Base-by-base conservation (phyloP, 2,329 filamentous ascomycete species). In the Thielaviopsis musarum region DNA sequence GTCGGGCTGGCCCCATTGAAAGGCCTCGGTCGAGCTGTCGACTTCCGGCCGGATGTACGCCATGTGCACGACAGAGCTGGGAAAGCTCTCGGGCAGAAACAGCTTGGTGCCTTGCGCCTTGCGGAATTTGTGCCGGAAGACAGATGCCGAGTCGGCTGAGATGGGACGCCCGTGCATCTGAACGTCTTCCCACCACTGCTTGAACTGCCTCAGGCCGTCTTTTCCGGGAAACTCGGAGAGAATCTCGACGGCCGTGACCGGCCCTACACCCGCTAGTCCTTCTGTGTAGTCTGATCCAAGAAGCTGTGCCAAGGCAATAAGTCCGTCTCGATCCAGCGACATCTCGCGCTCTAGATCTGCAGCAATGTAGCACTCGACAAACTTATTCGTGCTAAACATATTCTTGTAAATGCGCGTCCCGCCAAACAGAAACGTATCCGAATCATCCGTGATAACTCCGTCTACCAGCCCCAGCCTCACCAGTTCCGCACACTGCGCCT, bases 351-450 rank as follows among this genome's bases (percentile, higher is more conserved):
- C 88, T 0, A 98, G 76, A 67, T 98, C 93, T 0, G 75, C 76
- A 2, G 83, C 74, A 10, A 98, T 79, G 68, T 97, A 98, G 72
- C 93, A 97, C 72, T 98, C 93, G 51, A 98, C 93, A 66, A 89
- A 95, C 69, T 98, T 98, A 70, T 93, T 93, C 66, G 89, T 85
- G 71, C 96, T 98, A 77, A 98, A 98, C 90, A 98, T 95, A 74
- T 98, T 98, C 71, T 98, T 98, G 77, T 98, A 98, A 22, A 98
- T 87, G 19, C 91, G 80, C 0, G 90, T 98, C 45, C 93, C 94
- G 19, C 93, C 94, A 70, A 98, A 98, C 0, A 98, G 79, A 67
- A 98, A 98, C 0, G 85, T 94, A 74, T 98, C 93, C 2, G 87
- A 94, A 69, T 98, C 93, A 67, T 98, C 93, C 0, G 94, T 98